These are phyloP conservation scores for Solanum appendiculatum DNA, from an alignment of 257 asterid species.

Conservation along the genomic window DNA sequence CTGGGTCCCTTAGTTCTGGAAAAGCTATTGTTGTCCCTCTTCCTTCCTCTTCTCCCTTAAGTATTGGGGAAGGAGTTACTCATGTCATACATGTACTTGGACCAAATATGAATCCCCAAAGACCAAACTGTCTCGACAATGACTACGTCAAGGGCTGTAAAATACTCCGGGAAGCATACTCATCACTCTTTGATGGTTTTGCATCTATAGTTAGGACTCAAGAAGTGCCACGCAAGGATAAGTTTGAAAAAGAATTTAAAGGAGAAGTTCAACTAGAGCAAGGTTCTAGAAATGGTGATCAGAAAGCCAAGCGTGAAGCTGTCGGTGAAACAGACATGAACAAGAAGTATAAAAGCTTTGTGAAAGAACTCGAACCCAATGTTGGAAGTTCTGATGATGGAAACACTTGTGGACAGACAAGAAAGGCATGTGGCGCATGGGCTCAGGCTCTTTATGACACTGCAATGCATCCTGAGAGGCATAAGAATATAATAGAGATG, in stretches of 20 bases:
- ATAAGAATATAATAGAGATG: constrained; percentile 38
- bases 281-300: constrained; percentile 21
- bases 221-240: constrained; percentile 3
- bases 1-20: constrained; percentile 56
- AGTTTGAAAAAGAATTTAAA: background rate
- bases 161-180: constrained; percentile 72
- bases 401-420: constrained; percentile 6
- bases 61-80: constrained; percentile 61
- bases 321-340: constrained; percentile 25
- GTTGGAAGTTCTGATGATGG: constrained; percentile 7
- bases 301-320: constrained; percentile 46
- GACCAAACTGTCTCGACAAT: constrained; percentile 69
- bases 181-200: constrained; percentile 80
- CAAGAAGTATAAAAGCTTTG: constrained; percentile 37
- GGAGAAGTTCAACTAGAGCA: constrained; percentile 8
- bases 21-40: constrained; percentile 62
- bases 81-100: constrained; percentile 94
- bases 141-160: constrained; percentile 67
- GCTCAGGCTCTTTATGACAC: constrained; percentile 57
- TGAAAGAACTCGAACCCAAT: constrained; percentile 20
- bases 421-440: constrained; percentile 57
- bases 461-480: constrained; percentile 71
- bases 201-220: constrained; percentile 30
- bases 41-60: constrained; percentile 66
- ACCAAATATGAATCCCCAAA: constrained; percentile 89